Conservation (phyloP, 2,329 filamentous ascomycete genomes). For the Beauveria scarabaeidicola region DNA sequence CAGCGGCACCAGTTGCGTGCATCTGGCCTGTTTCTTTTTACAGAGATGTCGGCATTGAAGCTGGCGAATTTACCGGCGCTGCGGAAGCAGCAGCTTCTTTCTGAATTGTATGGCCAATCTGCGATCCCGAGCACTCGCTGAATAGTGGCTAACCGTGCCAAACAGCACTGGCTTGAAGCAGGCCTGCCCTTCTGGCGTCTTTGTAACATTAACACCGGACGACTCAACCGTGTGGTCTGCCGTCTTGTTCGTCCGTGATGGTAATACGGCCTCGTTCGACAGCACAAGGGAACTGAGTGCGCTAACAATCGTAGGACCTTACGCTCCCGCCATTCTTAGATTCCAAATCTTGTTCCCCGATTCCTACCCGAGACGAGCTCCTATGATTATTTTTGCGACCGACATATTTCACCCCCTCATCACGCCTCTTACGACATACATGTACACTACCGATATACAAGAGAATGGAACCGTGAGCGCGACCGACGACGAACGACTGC, state of each 20-base stretch:
- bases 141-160: neutral
- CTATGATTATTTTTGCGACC: slow-evolving; percentile 78
- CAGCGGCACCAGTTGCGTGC: neutral
- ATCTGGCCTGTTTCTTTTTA: neutral
- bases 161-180: slow-evolving; percentile 73
- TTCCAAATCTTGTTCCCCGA: slow-evolving; percentile 85
- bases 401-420: slow-evolving; percentile 94
- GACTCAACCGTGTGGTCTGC: slow-evolving; percentile 80
- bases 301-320: slow-evolving; percentile 57
- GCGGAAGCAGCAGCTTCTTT: slow-evolving; percentile 66
- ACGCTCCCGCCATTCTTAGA: slow-evolving; percentile 75
- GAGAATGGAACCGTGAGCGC: slow-evolving; percentile 73
- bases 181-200: slow-evolving; percentile 77
- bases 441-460: slow-evolving; percentile 73
- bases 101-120: slow-evolving; percentile 62
- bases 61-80: slow-evolving; percentile 45
- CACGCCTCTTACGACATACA: slow-evolving; percentile 88
- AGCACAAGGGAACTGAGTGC: neutral
- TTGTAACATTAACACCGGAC: slow-evolving; percentile 73
- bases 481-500: slow-evolving; percentile 71
- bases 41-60: slow-evolving; percentile 34
- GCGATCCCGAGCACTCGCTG: neutral
- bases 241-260: slow-evolving; percentile 84
- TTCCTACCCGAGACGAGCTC: slow-evolving; percentile 69
- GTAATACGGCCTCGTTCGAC: slow-evolving; percentile 36